Percentiles rank a stretch among this genome's conserved stretches.
phyloP scores from a whole-genome alignment of 2,329 filamentous ascomycete genomes.

The Leptosphaerulina australis region DNA sequence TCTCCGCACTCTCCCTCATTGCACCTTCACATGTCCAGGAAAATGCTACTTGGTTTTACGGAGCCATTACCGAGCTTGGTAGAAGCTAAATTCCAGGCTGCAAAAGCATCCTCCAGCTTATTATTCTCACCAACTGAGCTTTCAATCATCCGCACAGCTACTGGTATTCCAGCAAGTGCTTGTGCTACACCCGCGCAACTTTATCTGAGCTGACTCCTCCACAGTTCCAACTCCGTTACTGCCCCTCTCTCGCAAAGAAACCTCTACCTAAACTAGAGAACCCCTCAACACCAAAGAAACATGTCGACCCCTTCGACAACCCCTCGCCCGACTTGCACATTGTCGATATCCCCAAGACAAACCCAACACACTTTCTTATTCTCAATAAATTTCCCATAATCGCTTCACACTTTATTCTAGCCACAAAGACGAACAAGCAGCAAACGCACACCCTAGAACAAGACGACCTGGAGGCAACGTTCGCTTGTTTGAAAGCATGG shows the following conservation, averaged over 20 bases:
- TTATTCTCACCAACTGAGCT: constrained; percentile 51
- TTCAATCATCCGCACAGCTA: constrained; percentile 45
- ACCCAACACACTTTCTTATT: constrained; percentile 65
- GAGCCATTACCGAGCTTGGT: constrained; percentile 47
- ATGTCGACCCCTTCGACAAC: constrained; percentile 67
- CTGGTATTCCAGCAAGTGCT: constrained; percentile 46
- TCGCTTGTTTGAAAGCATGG: constrained; percentile 67
- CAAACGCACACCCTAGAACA: constrained; percentile 69
- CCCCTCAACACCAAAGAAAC: constrained; percentile 27
- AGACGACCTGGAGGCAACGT: constrained; percentile 65
- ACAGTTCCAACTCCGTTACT: constrained; percentile 77
- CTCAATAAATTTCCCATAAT: constrained; percentile 79
- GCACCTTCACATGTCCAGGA: constrained; percentile 19
- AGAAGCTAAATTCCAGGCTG: constrained; percentile 45
- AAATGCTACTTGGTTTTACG: constrained; percentile 43
- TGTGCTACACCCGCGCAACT: constrained; percentile 9
- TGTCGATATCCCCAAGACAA: constrained; percentile 53
- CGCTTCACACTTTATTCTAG: constrained; percentile 73
- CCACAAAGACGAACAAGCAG: constrained; percentile 66
- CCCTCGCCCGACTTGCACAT: constrained; percentile 62
- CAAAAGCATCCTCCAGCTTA: constrained; percentile 44
- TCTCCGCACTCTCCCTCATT: constrained; percentile 4
- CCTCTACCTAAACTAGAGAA: constrained; percentile 53
- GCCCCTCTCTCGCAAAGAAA: constrained; percentile 70
- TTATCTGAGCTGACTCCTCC: constrained; percentile 18